Evolutionary conservation across 139 green algal genomes (phyloP).

Genomic region (Eudorina sp.): DNA sequence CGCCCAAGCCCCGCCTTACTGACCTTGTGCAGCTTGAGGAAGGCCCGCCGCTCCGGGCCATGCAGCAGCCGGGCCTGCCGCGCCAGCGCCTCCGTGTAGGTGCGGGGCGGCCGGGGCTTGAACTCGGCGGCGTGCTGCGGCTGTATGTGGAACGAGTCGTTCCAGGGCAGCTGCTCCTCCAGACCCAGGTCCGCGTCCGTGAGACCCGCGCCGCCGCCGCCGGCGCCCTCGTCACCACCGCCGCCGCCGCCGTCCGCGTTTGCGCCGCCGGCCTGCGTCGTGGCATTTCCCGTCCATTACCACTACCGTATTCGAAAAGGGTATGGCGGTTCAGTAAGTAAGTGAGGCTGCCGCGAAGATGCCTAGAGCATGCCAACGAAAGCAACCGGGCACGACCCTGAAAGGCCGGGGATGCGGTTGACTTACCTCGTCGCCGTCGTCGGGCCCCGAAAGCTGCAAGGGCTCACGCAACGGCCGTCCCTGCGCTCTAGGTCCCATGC

Average conservation of each 20-base stretch:
- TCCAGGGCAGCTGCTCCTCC: constrained; percentile 42
- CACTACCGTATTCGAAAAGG: no score
- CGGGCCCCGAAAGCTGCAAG: no score
- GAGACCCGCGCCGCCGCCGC: neutral
- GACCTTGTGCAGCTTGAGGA: constrained; percentile 60
- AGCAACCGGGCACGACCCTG: no score
- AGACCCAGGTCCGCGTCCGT: constrained; percentile 49
- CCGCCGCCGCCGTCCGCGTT: neutral
- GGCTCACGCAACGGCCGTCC: no score
- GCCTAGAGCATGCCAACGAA: no score
- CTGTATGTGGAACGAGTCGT: constrained; percentile 50
- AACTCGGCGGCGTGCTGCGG: constrained; percentile 46
- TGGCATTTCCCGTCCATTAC: no score
- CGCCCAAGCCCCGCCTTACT: neutral
- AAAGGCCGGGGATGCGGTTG: no score
- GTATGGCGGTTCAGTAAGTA: no score
- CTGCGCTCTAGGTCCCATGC: no score
- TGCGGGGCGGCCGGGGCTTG: constrained; percentile 53
- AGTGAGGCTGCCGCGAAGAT: no score
- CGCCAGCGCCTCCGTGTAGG: constrained; percentile 62
- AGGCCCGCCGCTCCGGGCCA: constrained; percentile 49
- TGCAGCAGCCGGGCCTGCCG: constrained; percentile 71
- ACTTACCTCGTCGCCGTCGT: no score
- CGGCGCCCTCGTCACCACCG: neutral
- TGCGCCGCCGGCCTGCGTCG: neutral